Evolutionary conservation across 768 basidiomycete genomes (phyloP), one percentile per base, ranked within the genome.

Genomic region (Termitomyces sp.): DNA sequence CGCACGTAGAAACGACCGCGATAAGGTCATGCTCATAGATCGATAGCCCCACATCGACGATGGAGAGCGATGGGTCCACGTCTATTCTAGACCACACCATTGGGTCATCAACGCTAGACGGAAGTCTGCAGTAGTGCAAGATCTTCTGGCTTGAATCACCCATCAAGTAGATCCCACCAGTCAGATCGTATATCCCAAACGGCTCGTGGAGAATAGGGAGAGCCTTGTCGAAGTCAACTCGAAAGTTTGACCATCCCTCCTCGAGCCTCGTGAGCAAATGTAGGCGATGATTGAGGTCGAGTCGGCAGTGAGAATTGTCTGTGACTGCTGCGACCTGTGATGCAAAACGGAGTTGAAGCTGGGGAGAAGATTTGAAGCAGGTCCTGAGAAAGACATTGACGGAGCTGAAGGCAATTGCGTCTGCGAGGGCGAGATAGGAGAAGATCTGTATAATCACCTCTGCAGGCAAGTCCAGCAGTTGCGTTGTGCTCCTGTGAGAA

Each of bases 21-120:
- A 79, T 67, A 34, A 81, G 65, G 63, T 81, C 78, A 54, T 81
- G 78, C 59, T 79, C 78, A 24, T 75, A 69, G 2, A 78, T 60
- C 30, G 73, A 72, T 18, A 80, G 60, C 6, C 76, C 78, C 61
- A 81, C 72, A 61, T 81, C 78, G 30, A 81, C 68, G 54, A 79
- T 70, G 15, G 60, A 63, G 18, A 46, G 49, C 36, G 46, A 48
- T 4, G 68, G 60, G 18, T 67, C 65, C 30, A 72, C 59, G 18
- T 65, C 51, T n/a, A 77, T 67, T 31, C 46, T 59, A 34, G 59
- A 66, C 75, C 76, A 78, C 16, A 56, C 60, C 2, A 65, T 24
- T 12, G 63, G 57, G 24, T 75, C 71, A 9, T 60, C 62, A 15
- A 58, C 58, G 24, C 46, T 60, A 0, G 65, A 68, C 1, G 78